Evolutionary conservation across 2,329 filamentous ascomycete genomes (phyloP), one percentile per base, ranked within the genome.

Genomic region (Aureobasidium sp.): DNA sequence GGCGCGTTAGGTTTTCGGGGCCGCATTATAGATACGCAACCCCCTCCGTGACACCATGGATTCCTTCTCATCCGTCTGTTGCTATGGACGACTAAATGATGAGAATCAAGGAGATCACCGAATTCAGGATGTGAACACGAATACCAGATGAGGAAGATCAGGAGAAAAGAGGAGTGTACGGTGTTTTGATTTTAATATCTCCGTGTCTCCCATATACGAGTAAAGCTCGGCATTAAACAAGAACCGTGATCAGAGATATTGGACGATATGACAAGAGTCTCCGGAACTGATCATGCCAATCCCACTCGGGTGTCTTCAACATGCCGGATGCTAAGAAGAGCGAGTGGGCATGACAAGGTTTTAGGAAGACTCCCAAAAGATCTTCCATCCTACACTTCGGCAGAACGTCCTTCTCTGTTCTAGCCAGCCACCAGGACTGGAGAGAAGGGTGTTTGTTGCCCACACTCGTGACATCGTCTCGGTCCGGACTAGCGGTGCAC

Each of bases 151-250:
- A n/a, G 17, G 39, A 44, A 44, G n/a, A 24, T 44, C 9, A 44
- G 40, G 2, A 47, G 15, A 17, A 9, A 29, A 17, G 24, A 9
- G 7, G 40, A 48, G 15, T 31, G 45, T 31, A 11, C 31, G n/a
- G 14, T 31, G 45, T 31, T 29, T 31, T 27, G 1, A 24, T 48
- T 27, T 12, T 8, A 8, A n/a, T 29, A 29, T 40, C 17, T 22
- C 15, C 7, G n/a, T 12, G n/a, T 24, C 19, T 44, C 9, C 11
- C 19, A 14, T 19, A 44, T 24, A 44, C 40, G 11, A 24, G 19
- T 44, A 44, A 33, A 44, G 19, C 19, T 35, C 53, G 53, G 40
- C 53, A 57, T 57, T 57, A 57, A 57, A 57, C 53, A 57, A 57
- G 12, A 45, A 44, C 40, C 39, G 29, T 44, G 24, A 15, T 29